phyloP scores from a whole-genome alignment of 441 rosid species.

The Croton setiger region DNA sequence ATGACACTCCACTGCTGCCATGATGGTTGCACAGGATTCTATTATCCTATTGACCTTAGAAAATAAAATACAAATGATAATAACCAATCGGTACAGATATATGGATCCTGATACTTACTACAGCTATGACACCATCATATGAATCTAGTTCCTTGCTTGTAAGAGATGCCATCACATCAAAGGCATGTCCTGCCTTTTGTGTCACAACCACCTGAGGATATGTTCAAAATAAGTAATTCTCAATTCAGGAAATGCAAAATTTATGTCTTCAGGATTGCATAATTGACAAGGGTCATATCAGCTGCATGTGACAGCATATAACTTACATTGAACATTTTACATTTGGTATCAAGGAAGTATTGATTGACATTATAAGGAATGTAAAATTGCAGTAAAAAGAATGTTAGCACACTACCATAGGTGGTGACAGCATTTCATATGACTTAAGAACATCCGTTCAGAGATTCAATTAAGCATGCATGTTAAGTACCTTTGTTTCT shows the following conservation, averaged over 20 bases:
- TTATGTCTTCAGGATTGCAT: not conserved
- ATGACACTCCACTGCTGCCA: not conserved
- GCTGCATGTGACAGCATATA: not conserved
- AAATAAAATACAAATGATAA: not conserved
- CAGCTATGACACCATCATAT: slow-evolving; percentile 79
- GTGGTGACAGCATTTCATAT: slow-evolving; percentile 6
- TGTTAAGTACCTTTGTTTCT: slow-evolving; percentile 54
- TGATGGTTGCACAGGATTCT: not conserved
- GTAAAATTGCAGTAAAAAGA: not conserved
- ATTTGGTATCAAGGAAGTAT: not conserved
- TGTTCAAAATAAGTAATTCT: slow-evolving; percentile 14
- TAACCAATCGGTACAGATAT: not conserved
- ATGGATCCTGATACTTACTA: slow-evolving; percentile 51
- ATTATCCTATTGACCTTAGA: not conserved
- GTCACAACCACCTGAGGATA: slow-evolving; percentile 71
- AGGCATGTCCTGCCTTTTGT: slow-evolving; percentile 86
- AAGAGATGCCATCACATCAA: slow-evolving; percentile 57
- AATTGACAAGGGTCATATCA: not conserved
- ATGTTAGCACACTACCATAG: not conserved
- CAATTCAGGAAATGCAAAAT: not conserved
- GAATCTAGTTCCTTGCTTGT: slow-evolving; percentile 58
- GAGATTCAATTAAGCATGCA: slow-evolving; percentile 1
- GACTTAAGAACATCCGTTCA: slow-evolving; percentile 2
- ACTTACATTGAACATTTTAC: not conserved
- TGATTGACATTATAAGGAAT: not conserved